Base-by-base conservation (phyloP, 768 basidiomycete species). In the Dacryopinax primogenitus region DNA sequence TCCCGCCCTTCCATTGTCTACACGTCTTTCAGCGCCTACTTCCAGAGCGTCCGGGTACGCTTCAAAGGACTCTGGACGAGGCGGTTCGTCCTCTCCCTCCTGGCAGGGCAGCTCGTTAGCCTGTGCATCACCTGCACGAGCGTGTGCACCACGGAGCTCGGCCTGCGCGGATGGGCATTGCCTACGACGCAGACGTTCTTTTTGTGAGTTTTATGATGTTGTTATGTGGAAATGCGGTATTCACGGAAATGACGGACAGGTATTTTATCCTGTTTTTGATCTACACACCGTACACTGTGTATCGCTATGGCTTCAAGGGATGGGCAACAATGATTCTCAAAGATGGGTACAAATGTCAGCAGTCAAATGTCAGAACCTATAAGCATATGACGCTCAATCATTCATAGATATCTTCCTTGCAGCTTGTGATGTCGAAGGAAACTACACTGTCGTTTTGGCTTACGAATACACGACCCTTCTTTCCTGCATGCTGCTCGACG, bases 401-500 rank as follows among this genome's bases (percentile, higher is more conserved):
- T 32, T 34, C 15, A 1, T 69, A 92, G 90, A 93, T 73, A 74
- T 90, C 67, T 79, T 92, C 65, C 78, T 93, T 33, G 90, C 87
- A 26, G 82, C 79, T 32, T 88, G 84, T 73, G 90, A 93, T 71
- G 90, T 92, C 36, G 91, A 92, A 73, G 90, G 86, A 34, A 93
- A 93, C 73, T 93, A 90, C 71, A 76, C 91, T 66, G 91, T 88
- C 44, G 84, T 92, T 23, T 64, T 86, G 83, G 88, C 90, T 18
- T 92, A 87, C 72, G 81, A 90, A 76, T 92, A 88, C 77, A 92
- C 91, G 34, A 89, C 88, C 69, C 76, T 93, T 1, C 77, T 93
- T 51, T 92, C 91, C 0, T 90, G 88, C 74, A 92, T 92, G 88
- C 82, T 93, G n/a, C 84, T 93, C 58, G 90, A 92, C 71, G 89